Evolutionary conservation across 2,329 filamentous ascomycete species (phyloP).

Genomic region (Claviceps sp.): DNA sequence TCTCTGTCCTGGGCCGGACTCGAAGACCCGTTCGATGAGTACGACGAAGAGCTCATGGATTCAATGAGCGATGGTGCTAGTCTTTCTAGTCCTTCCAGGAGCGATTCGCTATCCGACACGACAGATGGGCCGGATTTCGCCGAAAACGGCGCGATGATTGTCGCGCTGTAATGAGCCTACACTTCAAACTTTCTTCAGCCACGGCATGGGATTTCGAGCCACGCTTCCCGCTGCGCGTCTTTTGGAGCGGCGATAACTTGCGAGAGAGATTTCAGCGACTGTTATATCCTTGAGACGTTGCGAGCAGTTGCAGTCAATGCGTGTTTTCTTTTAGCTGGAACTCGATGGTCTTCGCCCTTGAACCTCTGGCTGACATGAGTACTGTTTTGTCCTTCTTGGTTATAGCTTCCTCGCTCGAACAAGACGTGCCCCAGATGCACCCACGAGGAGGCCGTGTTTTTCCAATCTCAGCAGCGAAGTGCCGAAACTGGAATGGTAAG

Average conservation of each 20-base stretch:
- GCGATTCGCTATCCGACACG: conserved; percentile 9
- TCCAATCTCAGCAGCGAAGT: conserved; percentile 95
- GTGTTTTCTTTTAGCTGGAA: conserved; percentile 12
- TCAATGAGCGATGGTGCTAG: background rate
- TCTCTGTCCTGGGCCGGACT: conserved; percentile 12
- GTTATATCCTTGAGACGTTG: background rate
- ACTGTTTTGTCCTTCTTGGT: conserved; percentile 14
- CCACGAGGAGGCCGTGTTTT: conserved; percentile 88
- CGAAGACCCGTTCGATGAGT: conserved; percentile 22
- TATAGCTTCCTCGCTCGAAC: conserved; percentile 80
- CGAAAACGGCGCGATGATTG: conserved; percentile 11
- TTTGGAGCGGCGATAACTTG: background rate
- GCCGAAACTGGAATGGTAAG: conserved; percentile 97
- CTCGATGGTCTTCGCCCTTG: conserved; percentile 13
- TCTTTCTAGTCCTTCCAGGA: conserved; percentile 1
- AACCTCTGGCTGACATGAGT: conserved; percentile 29
- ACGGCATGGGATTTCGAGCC: background rate
- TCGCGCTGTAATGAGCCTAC: background rate
- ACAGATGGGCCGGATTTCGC: conserved; percentile 11
- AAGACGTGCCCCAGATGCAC: conserved; percentile 75
- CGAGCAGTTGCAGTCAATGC: conserved; percentile 7
- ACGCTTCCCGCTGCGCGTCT: background rate
- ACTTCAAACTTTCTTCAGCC: background rate
- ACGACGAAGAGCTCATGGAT: conserved; percentile 24
- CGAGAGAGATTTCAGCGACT: background rate